Conservation (phyloP, 305 asterid species). For the Vinca major region DNA sequence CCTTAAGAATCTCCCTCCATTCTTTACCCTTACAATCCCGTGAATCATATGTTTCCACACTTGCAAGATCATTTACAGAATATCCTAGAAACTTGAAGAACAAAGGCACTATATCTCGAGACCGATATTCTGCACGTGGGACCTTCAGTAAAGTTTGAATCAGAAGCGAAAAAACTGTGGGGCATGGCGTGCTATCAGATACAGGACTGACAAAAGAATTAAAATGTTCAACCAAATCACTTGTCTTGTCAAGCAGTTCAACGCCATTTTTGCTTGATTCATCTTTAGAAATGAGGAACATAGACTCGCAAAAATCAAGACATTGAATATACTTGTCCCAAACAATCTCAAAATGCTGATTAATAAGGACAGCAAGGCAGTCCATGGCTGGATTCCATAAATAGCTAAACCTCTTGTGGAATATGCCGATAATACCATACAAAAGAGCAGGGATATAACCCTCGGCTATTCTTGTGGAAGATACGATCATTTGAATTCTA, state of each 20-base stretch:
- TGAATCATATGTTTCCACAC: conserved; percentile 35
- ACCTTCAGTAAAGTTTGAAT: conserved; percentile 68
- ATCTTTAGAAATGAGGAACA: conserved; percentile 39
- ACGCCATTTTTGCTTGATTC: conserved; percentile 25
- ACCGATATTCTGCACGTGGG: conserved; percentile 66
- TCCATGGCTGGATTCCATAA: conserved; percentile 73
- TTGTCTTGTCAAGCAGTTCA: conserved; percentile 22
- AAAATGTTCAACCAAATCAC: conserved; percentile 61
- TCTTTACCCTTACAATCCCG: conserved; percentile 54
- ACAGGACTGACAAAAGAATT: conserved; percentile 31
- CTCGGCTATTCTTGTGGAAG: conserved; percentile 48
- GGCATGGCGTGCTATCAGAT: conserved; percentile 45
- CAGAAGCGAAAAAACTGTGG: conserved; percentile 52
- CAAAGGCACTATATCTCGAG: conserved; percentile 62
- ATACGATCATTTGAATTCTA: conserved; percentile 56
- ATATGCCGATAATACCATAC: conserved; percentile 67
- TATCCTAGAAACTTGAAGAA: conserved; percentile 81
- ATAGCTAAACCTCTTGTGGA: conserved; percentile 62
- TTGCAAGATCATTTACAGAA: conserved; percentile 33
- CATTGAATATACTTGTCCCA: conserved; percentile 58
- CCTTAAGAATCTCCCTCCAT: conserved; percentile 64
- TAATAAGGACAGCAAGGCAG: conserved; percentile 56
- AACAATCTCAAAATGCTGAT: conserved; percentile 41
- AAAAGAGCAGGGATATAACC: conserved; percentile 49
- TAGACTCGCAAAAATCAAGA: conserved; percentile 52